A percentile compares a stretch with the other conserved stretches of the same genome.
Conservation (phyloP, 306 rosid species). For the Prunus fruticosa region DNA sequence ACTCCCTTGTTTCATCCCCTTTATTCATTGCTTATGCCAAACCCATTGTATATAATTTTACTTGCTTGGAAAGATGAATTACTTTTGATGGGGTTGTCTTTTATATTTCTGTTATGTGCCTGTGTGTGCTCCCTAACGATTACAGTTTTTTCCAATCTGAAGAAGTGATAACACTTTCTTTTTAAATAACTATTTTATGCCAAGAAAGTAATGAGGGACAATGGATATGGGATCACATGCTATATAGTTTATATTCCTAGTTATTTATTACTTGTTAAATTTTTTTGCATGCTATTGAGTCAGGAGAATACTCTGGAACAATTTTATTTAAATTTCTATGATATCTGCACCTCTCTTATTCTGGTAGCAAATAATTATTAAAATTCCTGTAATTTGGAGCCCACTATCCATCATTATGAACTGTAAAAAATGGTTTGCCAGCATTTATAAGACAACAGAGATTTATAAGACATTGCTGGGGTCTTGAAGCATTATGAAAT, state of each 20-base stretch:
- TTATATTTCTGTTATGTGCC: background rate
- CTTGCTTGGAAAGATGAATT: background rate
- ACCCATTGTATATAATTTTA: conserved; percentile 2
- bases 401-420: background rate
- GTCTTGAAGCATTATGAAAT: background rate
- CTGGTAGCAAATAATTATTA: background rate
- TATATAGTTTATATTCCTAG: background rate
- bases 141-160: background rate
- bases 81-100: background rate
- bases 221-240: background rate
- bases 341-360: background rate
- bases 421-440: background rate
- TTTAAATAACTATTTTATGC: background rate
- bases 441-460: background rate
- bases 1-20: background rate
- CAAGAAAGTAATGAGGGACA: background rate
- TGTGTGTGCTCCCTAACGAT: background rate
- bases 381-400: background rate
- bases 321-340: background rate
- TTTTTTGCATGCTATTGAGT: background rate
- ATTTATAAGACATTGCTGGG: background rate
- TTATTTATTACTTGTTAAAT: background rate
- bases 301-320: background rate
- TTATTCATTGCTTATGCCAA: background rate
- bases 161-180: background rate